Conservation (phyloP, 495 filamentous ascomycete species). For the Daldinia decipiens region DNA sequence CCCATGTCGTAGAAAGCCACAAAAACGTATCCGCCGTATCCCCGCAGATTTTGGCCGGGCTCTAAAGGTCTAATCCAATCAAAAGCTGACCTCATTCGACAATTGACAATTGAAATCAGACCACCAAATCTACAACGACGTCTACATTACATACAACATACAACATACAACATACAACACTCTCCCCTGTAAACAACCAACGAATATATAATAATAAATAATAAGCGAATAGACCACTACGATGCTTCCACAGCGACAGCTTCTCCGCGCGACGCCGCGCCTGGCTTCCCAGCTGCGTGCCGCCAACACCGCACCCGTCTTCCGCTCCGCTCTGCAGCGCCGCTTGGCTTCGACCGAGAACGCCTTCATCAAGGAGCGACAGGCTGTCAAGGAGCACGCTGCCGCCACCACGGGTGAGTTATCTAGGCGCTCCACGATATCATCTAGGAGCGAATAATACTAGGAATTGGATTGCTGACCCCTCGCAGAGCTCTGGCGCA, state of each 20-base stretch:
- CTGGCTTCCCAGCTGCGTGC: constrained; percentile 64
- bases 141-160: too few species aligned
- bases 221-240: constrained; percentile 25
- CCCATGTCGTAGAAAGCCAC: background rate
- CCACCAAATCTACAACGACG: constrained; percentile 14
- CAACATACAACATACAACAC: constrained; percentile 26
- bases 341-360: constrained; percentile 83
- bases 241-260: constrained; percentile 72
- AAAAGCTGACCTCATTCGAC: constrained; percentile 50
- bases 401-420: constrained; percentile 76
- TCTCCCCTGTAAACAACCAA: constrained; percentile 38
- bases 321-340: constrained; percentile 71
- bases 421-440: too few species aligned
- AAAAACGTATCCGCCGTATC: constrained; percentile 19
- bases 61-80: constrained; percentile 25
- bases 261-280: constrained; percentile 69
- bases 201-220: too few species aligned
- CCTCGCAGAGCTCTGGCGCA: constrained; percentile 85
- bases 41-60: constrained; percentile 35
- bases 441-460: background rate
- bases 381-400: constrained; percentile 86
- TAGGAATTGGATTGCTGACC: constrained; percentile 13
- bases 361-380: constrained; percentile 86
- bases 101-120: constrained; percentile 43
- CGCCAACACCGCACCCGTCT: constrained; percentile 50